Conservation (phyloP, 768 basidiomycete species). For the Panaeolus cyanescens region DNA sequence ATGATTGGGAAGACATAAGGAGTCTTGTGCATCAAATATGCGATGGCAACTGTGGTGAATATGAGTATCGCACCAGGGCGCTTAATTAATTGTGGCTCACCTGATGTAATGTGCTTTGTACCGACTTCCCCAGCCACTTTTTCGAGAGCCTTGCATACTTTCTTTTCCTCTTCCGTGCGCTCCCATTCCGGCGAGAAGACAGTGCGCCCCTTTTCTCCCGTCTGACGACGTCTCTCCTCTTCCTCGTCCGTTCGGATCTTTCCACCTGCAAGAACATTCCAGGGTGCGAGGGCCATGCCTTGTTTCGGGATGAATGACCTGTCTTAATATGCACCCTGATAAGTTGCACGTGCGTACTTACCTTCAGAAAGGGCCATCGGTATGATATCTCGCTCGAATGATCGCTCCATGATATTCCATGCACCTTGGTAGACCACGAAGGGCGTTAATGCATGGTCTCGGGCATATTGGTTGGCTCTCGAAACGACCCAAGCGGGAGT, state of each 20-base stretch:
- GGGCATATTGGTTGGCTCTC: slow-evolving; percentile 49
- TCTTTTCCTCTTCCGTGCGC: slow-evolving; percentile 42
- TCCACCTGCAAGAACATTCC: slow-evolving; percentile 31
- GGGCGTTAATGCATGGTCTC: slow-evolving; percentile 45
- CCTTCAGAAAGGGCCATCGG: slow-evolving; percentile 41
- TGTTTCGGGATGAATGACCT: not conserved
- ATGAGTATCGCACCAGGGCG: slow-evolving; percentile 14
- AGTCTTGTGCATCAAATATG: slow-evolving; percentile 55
- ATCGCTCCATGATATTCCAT: slow-evolving; percentile 43
- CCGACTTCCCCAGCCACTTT: slow-evolving; percentile 53
- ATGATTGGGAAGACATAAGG: slow-evolving; percentile 54
- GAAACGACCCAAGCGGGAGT: slow-evolving; percentile 50
- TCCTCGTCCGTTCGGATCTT: slow-evolving; percentile 56
- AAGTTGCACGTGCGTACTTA: slow-evolving; percentile 18
- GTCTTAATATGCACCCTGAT: not conserved
- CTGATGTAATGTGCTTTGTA: slow-evolving; percentile 44
- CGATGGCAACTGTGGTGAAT: slow-evolving; percentile 41
- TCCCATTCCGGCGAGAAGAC: slow-evolving; percentile 36
- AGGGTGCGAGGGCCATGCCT: slow-evolving; percentile 32
- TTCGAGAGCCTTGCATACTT: slow-evolving; percentile 44
- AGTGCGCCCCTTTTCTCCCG: slow-evolving; percentile 39
- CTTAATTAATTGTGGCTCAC: slow-evolving; percentile 17
- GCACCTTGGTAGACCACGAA: slow-evolving; percentile 54
- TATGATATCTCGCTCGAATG: slow-evolving; percentile 54
- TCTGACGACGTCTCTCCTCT: slow-evolving; percentile 24